Evolutionary conservation across 2,329 filamentous ascomycete genomes (phyloP), one percentile per base, ranked within the genome.

Genomic region (Colletotrichum cereale): DNA sequence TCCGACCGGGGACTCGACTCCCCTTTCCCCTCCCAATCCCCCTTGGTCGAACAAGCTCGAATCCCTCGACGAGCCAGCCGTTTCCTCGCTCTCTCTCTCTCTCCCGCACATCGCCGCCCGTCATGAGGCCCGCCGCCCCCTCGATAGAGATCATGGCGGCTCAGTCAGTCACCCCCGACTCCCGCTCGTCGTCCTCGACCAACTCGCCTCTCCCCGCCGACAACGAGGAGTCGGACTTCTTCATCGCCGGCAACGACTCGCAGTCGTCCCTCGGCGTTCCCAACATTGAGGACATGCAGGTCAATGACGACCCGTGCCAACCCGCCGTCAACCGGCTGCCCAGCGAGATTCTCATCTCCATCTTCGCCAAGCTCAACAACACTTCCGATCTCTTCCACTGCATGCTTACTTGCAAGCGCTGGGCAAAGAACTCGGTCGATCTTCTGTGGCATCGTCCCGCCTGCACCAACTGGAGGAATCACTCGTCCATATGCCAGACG

Each of bases 211-310:
- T 88, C 62, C 90, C 92, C 63, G 90, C 90, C 79, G 92, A 94
- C 78, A 94, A 97, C 82, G 93, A 95, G 79, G 96, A 98, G 83
- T 97, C 95, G 76, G 96, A 98, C 83, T 97, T 96, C 82, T 96
- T 96, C 81, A 92, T 93, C 80, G 89, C 88, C 68, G 92, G 93
- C 77, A 97, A 98, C 84, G 96, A 98, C 83, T 98, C 96, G 5
- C 89, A 96, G 80, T 98, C 96, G 0, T 98, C 96, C 0, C 88
- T 98, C 67, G 95, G 94, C 64, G 90, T 94, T 42, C 92, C 93
- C 56, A 92, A 92, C 72, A 88, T 94, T 71, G 91, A 91, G 78
- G 92, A 94, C 77, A 92, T 91, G 88, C 91, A 88, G 79, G 90
- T 90, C 74, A 87, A 87, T 76, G 89, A 90, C 75, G 85, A 90